phyloP scores from a whole-genome alignment of 306 rosid genomes.

The Ormosia emarginata region DNA sequence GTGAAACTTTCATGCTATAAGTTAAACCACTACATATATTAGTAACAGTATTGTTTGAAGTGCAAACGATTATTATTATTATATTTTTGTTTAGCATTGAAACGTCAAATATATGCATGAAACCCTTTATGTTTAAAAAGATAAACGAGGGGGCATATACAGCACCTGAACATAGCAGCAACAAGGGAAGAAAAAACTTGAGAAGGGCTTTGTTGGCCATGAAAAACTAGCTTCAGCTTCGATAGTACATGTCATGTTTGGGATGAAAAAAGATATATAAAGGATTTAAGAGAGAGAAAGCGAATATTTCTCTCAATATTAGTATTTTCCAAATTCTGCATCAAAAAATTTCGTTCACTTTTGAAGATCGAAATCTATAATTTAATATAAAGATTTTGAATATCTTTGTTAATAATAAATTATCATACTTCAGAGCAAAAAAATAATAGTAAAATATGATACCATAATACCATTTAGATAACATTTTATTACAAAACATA shows the following conservation, averaged over 20 bases:
- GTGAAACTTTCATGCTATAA: not conserved
- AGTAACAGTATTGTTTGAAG: too few relatives aligned
- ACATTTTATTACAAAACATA: too few relatives aligned
- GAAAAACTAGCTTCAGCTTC: not conserved
- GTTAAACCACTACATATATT: too few relatives aligned
- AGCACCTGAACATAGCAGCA: slow-evolving; percentile 15
- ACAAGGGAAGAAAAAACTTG: not conserved
- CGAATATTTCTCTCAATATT: not conserved
- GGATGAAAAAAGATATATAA: not conserved
- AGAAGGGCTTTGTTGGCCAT: slow-evolving; percentile 12
- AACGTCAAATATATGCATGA: too few relatives aligned
- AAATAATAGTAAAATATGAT: too few relatives aligned
- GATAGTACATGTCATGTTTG: not conserved
- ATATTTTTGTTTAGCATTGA: too few relatives aligned
- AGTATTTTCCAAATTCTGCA: not conserved
- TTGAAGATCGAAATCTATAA: too few relatives aligned
- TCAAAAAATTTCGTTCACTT: not conserved
- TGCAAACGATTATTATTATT: too few relatives aligned
- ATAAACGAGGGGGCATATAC: not conserved
- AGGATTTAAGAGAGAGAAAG: not conserved
- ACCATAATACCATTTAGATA: too few relatives aligned
- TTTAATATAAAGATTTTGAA: too few relatives aligned
- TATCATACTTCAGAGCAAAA: too few relatives aligned
- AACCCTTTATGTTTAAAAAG: not conserved
- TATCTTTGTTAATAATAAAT: too few relatives aligned